phyloP scores from a whole-genome alignment of 2,329 filamentous ascomycete genomes.

The Colletotrichum liaoningense region DNA sequence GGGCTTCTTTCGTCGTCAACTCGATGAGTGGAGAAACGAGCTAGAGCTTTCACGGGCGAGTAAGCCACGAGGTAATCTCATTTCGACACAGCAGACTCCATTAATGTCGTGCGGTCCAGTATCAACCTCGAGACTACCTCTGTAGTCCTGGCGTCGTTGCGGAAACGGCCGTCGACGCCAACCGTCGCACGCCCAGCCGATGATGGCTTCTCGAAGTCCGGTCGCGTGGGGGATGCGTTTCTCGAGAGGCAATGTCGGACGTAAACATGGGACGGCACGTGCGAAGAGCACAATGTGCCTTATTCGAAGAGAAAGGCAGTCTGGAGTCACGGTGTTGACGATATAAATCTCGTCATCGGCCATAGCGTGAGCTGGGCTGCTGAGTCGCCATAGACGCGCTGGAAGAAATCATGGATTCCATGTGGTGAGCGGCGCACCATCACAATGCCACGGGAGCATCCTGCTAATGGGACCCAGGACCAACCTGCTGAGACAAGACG shows the following conservation, averaged over 20 bases:
- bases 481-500: constrained; percentile 7
- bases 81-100: neutral
- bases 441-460: neutral
- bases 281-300: neutral
- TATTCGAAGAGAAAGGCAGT: neutral
- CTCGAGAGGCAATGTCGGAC: neutral
- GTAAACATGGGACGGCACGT: neutral
- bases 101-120: neutral
- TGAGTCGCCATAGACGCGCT: neutral
- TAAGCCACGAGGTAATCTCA: neutral
- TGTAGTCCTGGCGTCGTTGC: neutral
- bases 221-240: neutral
- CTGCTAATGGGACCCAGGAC: neutral
- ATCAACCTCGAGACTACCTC: neutral
- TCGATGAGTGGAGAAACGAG: neutral
- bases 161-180: neutral
- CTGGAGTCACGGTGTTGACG: neutral
- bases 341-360: neutral
- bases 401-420: neutral
- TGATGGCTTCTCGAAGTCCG: neutral
- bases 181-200: neutral
- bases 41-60: neutral
- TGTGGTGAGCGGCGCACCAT: neutral
- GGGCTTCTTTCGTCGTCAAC: neutral
- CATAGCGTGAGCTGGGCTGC: neutral